Base-by-base conservation (phyloP, 352 stramenopile species). In the Phytophthora pistaciae region DNA sequence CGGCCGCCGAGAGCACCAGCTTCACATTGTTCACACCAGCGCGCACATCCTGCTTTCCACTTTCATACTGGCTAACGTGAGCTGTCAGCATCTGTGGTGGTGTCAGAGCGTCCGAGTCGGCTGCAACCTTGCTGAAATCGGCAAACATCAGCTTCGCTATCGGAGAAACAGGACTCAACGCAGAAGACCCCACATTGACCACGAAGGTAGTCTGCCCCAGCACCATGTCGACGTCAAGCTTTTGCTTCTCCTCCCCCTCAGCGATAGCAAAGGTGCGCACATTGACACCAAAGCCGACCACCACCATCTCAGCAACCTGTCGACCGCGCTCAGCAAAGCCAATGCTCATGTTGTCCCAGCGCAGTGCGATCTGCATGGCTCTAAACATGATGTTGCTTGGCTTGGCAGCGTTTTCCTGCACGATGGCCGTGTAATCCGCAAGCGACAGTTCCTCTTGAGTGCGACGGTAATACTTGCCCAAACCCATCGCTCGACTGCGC, bases 311-410 rank as follows among this genome's bases (percentile, higher is more conserved):
- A 0, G 62, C 81, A 31, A 88, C 68, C 48, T 90, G 82, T 0
- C 50, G 56, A n/a, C 63, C 65, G 21, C 72, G 64, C 60, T 90
- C 83, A 20, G 73, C 70, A 48, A 91, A 88, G 2, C 57, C 62
- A 62, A 89, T 70, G 38, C 79, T 88, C 64, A 91, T 75, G 46
- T 86, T 90, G 8, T 87, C 78, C 71, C 83, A 81, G 9, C 74
- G 78, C 40, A 91, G 58, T 4, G 67, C 70, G n/a, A 89, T 76
- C 25, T 85, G 64, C 58, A 90, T 89, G n/a, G 66, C 67, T 40
- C 74, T 78, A 58, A 90, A 90, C 60, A 85, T 80, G 13, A 90
- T 76, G 72, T 88, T 90, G 48, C 72, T 79, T 6, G 72, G 50
- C 58, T 84, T 83, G 0, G 56, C 46, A 31, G 68, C 67, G 16